Evolutionary conservation across 768 basidiomycete genomes (phyloP).

Genomic region (Pleurotus giganteus): DNA sequence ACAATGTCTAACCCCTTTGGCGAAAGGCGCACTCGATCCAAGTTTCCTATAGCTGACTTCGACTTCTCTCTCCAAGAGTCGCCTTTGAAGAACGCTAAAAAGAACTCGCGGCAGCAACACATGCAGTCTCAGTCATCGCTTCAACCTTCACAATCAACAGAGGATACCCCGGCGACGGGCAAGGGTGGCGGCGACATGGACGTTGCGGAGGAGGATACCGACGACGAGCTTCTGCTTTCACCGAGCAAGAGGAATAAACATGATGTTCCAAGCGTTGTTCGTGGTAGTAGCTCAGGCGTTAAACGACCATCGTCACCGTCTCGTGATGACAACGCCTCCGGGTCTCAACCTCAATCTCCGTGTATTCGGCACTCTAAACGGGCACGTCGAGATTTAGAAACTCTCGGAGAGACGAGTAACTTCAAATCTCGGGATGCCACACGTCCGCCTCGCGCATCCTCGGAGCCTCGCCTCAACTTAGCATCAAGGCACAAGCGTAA

Average conservation of each 20-base stretch:
- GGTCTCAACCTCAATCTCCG: slow-evolving; percentile 13
- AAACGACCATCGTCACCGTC: slow-evolving; percentile 14
- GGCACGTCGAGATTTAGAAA: slow-evolving; percentile 1
- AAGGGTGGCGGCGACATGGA: slow-evolving; percentile 2
- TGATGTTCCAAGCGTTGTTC: slow-evolving; percentile 37
- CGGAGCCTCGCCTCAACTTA: slow-evolving; percentile 2
- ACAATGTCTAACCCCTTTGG: slow-evolving; percentile 12
- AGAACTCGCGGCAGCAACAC: slow-evolving; percentile 22
- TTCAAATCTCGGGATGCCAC: not conserved
- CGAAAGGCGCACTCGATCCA: slow-evolving; percentile 44
- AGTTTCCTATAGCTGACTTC: slow-evolving; percentile 46
- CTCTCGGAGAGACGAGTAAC: slow-evolving; percentile 7
- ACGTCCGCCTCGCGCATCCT: not conserved
- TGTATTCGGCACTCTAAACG: slow-evolving; percentile 10
- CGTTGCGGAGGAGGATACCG: slow-evolving; percentile 28
- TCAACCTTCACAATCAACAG: slow-evolving; percentile 9
- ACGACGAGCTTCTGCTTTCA: slow-evolving; percentile 49
- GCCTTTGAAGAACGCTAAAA: slow-evolving; percentile 51
- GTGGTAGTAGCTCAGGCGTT: slow-evolving; percentile 23
- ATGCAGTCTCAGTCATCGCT: slow-evolving; percentile 10
- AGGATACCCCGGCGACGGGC: not conserved
- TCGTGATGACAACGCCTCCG: slow-evolving; percentile 14
- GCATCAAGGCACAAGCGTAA: slow-evolving; percentile 3
- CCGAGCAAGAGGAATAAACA: slow-evolving; percentile 30
- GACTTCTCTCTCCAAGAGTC: slow-evolving; percentile 42